Evolutionary conservation across 2,329 filamentous ascomycete genomes (phyloP), one percentile per base, ranked within the genome.

Genomic region (Dothiorella sarmentorum): DNA sequence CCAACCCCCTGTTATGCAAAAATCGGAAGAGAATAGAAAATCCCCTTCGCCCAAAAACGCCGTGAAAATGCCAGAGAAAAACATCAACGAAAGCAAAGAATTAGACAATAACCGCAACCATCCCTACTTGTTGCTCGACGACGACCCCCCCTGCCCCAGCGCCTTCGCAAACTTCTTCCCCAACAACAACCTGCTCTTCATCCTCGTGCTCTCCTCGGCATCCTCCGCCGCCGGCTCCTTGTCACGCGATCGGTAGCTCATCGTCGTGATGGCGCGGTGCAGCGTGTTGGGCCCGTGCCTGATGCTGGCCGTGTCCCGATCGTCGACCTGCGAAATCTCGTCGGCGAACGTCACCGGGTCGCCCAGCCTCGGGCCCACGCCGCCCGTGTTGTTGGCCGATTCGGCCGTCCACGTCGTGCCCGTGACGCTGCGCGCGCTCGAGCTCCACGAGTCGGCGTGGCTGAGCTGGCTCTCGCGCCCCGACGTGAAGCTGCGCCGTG

Each of bases 211-310:
- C 40, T 67, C 64, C 40, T 63, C 63, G n/a, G 59, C 63, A 18
- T 61, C 63, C n/a, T 45, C 56, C 9, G n/a, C n/a, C 3, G 20
- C 22, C 38, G n/a, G 33, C 1, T 52, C 55, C 18, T 56, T 49
- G 17, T 57, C 57, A 4, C 62, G 35, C 13, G 60, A 55, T 22
- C 55, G 56, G 20, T 63, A 60, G 27, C 60, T 58, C 61, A 71
- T 69, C 1, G 68, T 67, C 13, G 66, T 66, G 2, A 71, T 66
- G 4, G 65, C 64, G 10, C 69, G 69, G n/a, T 72, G 62, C 57
- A 72, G 70, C 37, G 67, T 66, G 58, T 67, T 68, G 37, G 71
- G 58, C 33, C 18, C 49, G 49, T 68, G 66, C 44, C 71, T 68
- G n/a, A 73, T 64, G 26, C 69, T 71, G 4, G 31, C 58, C 15